Evolutionary conservation across 1,284 basidiomycete genomes (phyloP), one percentile per base, ranked within the genome.

Genomic region (Apiotrichum akiyoshidainum): DNA sequence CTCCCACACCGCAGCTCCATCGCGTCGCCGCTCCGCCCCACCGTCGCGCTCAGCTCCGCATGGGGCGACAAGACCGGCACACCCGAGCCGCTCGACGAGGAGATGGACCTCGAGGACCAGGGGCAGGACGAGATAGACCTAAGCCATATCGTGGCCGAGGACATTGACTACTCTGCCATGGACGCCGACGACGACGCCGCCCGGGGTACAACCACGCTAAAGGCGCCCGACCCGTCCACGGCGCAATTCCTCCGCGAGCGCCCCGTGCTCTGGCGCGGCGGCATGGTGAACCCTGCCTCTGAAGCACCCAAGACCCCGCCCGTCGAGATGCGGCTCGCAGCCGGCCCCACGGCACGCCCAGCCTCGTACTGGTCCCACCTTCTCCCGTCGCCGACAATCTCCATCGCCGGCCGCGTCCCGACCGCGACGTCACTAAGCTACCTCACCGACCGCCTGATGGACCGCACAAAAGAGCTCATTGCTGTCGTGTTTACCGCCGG

Each of bases 401-500:
- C 64, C 10, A 73, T 77, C 44, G 68, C 69, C 62, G 91, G 91
- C 1, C 86, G 91, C 48, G 90, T 94, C 1, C 85, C 88, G 2
- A 84, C 85, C 5, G 81, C 84, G n/a, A 85, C 83, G 54, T 87
- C 89, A 0, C 78, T 85, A 13, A 83, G 88, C 61, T 93, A 89
- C 74, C 79, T 94, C 34, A 80, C 87, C 11, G 86, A 88, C 62
- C 87, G 84, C 70, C 81, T 89, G 54, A 76, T 92, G 74, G 90
- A 87, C 64, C 79, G 86, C 0, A 77, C 83, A n/a, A 90, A 88
- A 70, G 90, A 93, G 70, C 81, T 93, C 8, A 81, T 91, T 52
- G 86, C 86, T 0, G 88, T 87, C 31, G 85, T 84, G 1, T 87
- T 92, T 65, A 82, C 82, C 1, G 83, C 88, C 0, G 77, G 78